Percentiles rank a stretch among this genome's conserved stretches.
These are phyloP conservation scores for Spinellus fusiger DNA, from an alignment of 192 early-diverging fungal genomes.

Conservation along the genomic window DNA sequence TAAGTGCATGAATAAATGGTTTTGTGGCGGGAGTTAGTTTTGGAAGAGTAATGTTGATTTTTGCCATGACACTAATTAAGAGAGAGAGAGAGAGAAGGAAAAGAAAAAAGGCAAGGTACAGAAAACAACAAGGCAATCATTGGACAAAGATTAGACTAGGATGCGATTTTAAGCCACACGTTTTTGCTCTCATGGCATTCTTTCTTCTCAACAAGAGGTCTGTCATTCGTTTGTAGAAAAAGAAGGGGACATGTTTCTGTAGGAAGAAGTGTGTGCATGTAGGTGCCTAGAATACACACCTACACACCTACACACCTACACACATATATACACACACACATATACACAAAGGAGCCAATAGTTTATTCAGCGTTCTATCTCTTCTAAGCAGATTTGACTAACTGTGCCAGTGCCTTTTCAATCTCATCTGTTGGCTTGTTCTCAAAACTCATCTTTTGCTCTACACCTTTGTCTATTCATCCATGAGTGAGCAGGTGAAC, in stretches of 20 bases:
- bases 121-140: background rate
- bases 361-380: background rate
- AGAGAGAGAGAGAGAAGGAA: conserved; percentile 8
- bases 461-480: conserved; percentile 68
- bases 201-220: background rate
- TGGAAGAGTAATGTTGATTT: conserved; percentile 10
- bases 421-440: conserved; percentile 66
- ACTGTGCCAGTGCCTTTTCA: conserved; percentile 60
- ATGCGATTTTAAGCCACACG: conserved; percentile 4
- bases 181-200: background rate
- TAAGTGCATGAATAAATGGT: conserved; percentile 15
- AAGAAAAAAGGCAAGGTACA: background rate
- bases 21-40: conserved; percentile 13
- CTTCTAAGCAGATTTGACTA: conserved; percentile 51
- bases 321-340: background rate
- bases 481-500: background rate
- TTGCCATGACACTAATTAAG: conserved; percentile 2
- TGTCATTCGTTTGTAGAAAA: too few species aligned
- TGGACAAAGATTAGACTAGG: background rate
- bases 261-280: background rate
- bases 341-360: background rate
- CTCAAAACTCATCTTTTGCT: conserved; percentile 74
- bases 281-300: background rate
- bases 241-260: background rate
- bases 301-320: background rate